phyloP scores from a whole-genome alignment of 1,284 basidiomycete genomes.

The Ceratobasidium sp. region DNA sequence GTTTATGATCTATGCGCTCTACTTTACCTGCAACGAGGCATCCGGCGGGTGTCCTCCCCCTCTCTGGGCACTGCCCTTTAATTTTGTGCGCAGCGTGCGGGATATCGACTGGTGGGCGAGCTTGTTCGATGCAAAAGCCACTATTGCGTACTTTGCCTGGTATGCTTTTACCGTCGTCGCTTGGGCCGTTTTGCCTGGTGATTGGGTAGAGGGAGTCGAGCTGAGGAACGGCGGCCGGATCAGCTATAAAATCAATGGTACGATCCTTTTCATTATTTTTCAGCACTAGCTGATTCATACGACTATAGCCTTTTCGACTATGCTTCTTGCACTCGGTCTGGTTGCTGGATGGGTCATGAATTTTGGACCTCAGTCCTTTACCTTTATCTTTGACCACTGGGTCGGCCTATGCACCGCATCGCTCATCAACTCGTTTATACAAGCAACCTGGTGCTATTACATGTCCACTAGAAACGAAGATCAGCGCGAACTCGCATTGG shows the following conservation, averaged over 20 bases:
- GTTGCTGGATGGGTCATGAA: slow-evolving; percentile 70
- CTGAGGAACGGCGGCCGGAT: slow-evolving; percentile 79
- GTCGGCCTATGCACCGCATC: slow-evolving; percentile 87
- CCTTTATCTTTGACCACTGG: slow-evolving; percentile 93
- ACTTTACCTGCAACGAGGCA: slow-evolving; percentile 83
- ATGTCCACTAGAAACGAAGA: slow-evolving; percentile 68
- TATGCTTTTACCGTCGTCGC: slow-evolving; percentile 85
- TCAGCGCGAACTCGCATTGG: slow-evolving; percentile 75
- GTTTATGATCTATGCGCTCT: slow-evolving; percentile 77
- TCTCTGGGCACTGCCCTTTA: slow-evolving; percentile 55
- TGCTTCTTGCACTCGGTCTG: slow-evolving; percentile 79
- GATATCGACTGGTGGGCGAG: slow-evolving; percentile 67
- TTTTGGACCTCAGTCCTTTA: slow-evolving; percentile 81
- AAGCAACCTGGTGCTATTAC: slow-evolving; percentile 77
- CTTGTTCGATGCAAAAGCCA: slow-evolving; percentile 83
- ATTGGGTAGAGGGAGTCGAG: slow-evolving; percentile 79
- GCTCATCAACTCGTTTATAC: slow-evolving; percentile 77
- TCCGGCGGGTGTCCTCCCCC: slow-evolving; percentile 77
- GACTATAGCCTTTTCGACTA: slow-evolving; percentile 80
- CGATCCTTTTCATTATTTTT: slow-evolving; percentile 43
- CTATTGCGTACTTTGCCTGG: slow-evolving; percentile 84
- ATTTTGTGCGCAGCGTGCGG: slow-evolving; percentile 58
- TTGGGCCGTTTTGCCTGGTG: slow-evolving; percentile 88
- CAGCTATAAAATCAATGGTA: slow-evolving; percentile 96
- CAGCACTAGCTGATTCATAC: background rate